phyloP scores from a whole-genome alignment of 2,329 filamentous ascomycete species.

The Exophiala sp. region DNA sequence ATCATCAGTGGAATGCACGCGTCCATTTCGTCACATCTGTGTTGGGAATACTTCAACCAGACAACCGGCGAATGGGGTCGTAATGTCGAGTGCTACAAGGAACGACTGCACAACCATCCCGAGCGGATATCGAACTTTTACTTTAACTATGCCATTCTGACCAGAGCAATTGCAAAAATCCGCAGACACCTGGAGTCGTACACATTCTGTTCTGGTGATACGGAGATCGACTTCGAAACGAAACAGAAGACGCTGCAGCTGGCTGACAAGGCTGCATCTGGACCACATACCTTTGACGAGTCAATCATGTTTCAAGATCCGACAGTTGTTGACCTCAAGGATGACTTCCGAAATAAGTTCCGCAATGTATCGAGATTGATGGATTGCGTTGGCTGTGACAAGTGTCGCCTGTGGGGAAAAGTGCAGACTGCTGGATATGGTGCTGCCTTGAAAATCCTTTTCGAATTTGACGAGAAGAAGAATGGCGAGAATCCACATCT shows the following conservation, averaged over 20 bases:
- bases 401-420: conserved; percentile 97
- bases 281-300: conserved; percentile 84
- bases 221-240: conserved; percentile 71
- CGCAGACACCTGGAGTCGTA: conserved; percentile 77
- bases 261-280: conserved; percentile 64
- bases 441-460: conserved; percentile 89
- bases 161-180: conserved; percentile 86
- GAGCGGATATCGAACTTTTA: conserved; percentile 96
- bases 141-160: conserved; percentile 97
- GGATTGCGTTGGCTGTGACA: conserved; percentile 98
- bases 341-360: conserved; percentile 96
- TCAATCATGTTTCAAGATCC: conserved; percentile 83
- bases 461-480: conserved; percentile 77
- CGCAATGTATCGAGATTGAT: conserved; percentile 94
- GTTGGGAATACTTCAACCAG: conserved; percentile 94
- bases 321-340: conserved; percentile 70
- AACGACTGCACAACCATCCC: conserved; percentile 76
- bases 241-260: conserved; percentile 78
- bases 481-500: conserved; percentile 65
- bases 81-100: conserved; percentile 83
- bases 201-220: conserved; percentile 88
- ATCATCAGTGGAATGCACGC: conserved; percentile 97
- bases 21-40: conserved; percentile 92
- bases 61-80: conserved; percentile 90
- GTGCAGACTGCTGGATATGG: conserved; percentile 93